Evolutionary conservation across 129 eudicot species (phyloP), one percentile per base, ranked within the genome.

Genomic region (Pulicaria dysenterica): DNA sequence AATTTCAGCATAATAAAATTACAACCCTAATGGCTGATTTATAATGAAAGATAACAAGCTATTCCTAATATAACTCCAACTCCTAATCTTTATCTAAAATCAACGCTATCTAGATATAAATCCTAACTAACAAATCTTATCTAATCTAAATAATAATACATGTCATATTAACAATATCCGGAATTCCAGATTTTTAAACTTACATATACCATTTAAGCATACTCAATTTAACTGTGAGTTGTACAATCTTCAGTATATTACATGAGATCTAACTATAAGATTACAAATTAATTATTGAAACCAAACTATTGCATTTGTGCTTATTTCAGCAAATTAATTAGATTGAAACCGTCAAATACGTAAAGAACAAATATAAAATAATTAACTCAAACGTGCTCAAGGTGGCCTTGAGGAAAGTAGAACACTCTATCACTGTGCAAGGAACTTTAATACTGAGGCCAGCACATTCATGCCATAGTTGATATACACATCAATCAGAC

Each of bases 361-460:
- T n/a, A n/a, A n/a, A n/a, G n/a, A 61, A 17, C 14, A 58, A 5
- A 55, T 11, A 42, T 37, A 41, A 61, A 59, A n/a, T n/a, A n/a
- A n/a, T n/a, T n/a, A n/a, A n/a, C n/a, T n/a, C 70, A 39, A 74
- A 80, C 83, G 80, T 73, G 80, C 67, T 80, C 76, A 50, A 73
- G 50, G 64, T 79, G 79, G 49, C 83, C 83, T 79, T 79, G 83
- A n/a, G 83, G 79, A 38, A 79, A 73, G 56, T 80, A 80, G 74
- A 67, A 80, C 42, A 80, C 83, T 37, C 37, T 80, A 50, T 80
- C 83, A 5, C 76, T n/a, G 39, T 38, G 49, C 45, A 53, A 61
- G 83, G 79, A 60, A 73, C 67, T 48, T 80, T 60, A 0, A 34
- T 40, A 36, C 54, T 56, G 60, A 66, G 75, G 37, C 83, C 79